Evolutionary conservation across 768 basidiomycete species (phyloP).

Genomic region (Suillus luteus): DNA sequence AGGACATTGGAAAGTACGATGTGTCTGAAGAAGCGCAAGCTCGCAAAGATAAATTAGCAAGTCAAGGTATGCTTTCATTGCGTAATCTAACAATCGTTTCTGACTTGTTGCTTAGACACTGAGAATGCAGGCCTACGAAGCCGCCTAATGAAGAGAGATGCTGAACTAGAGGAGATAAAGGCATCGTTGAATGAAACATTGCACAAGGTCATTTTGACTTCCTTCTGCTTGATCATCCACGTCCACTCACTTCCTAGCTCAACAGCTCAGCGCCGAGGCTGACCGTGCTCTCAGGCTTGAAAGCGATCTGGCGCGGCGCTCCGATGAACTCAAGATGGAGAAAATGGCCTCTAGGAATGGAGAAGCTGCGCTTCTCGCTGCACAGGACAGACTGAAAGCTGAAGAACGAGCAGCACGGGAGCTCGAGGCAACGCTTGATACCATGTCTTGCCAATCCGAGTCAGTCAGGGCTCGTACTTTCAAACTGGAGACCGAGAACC

Average conservation of each 20-base stretch:
- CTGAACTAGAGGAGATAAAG: conserved; percentile 38
- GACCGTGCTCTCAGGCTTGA: conserved; percentile 59
- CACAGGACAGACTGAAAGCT: conserved; percentile 52
- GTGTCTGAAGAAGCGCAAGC: conserved; percentile 40
- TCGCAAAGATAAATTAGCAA: conserved; percentile 39
- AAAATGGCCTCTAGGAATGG: conserved; percentile 53
- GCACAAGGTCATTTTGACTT: conserved; percentile 34
- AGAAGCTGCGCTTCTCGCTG: conserved; percentile 47
- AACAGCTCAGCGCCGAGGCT: conserved; percentile 58
- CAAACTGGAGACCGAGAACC: conserved; percentile 62
- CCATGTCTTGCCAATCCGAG: conserved; percentile 55
- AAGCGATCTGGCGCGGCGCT: conserved; percentile 45
- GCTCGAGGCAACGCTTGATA: conserved; percentile 57
- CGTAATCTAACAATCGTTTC: conserved; percentile 2
- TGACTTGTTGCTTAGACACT: conserved; percentile 32
- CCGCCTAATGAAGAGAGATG: conserved; percentile 38
- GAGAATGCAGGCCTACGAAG: conserved; percentile 36
- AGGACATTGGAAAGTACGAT: conserved; percentile 41
- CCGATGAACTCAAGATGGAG: conserved; percentile 61
- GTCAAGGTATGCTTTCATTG: conserved; percentile 33
- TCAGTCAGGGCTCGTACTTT: conserved; percentile 41
- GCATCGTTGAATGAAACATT: conserved; percentile 37
- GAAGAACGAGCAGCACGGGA: conserved; percentile 53
- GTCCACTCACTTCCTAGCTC: conserved; percentile 13
- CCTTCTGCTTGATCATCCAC: conserved; percentile 5